Base-by-base conservation (phyloP, 108 stramenopile species). In the Pseudonitzschia pungens region DNA sequence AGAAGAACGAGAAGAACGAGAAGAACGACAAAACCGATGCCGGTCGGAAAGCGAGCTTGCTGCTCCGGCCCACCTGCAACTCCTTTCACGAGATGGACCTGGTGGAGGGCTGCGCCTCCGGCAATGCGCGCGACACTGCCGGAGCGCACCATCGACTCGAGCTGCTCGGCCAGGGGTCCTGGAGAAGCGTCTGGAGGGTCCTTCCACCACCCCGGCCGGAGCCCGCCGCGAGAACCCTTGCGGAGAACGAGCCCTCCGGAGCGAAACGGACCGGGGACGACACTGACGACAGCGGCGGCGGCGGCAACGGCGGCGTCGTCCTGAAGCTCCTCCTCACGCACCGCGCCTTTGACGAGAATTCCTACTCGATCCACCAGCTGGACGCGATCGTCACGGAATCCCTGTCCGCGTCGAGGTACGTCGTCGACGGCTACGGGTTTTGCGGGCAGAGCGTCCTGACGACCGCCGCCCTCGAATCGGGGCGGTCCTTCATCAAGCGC, bases 371-470 rank as follows among this genome's bases (percentile, higher is more conserved):
- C 11, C 85, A 94, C 42, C 68, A 81, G 41, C 69, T 84, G 14
- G 89, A 92, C 70, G 84, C 79, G 41, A 65, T 85, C 2, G 84
- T 83, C 54, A 89, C 90, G 92, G 89, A 89, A 68, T 85, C 75
- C 11, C 72, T 92, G 44, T 81, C 89, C 24, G 71, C 81, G 11
- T 76, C 64, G 40, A 78, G 77, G 1, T 87, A 75, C 51, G 73
- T 92, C 8, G 80, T 90, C 65, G 64, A 77, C 18, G 57, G 75
- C 22, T 78, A 84, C 73, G 87, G 79, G 14, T 92, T 87, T 73
- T 92, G 92, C 72, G 92, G 85, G 20, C 79, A 84, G 48, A 87
- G 87, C 6, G 84, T 83, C 3, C 18, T 90, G 20, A 87, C 87
- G 24, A 80, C 82, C 48, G 73, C 55, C 40, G 87, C 84, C 1